Conservation (phyloP, 2,329 filamentous ascomycete genomes). For the Harringtonia lauricola region DNA sequence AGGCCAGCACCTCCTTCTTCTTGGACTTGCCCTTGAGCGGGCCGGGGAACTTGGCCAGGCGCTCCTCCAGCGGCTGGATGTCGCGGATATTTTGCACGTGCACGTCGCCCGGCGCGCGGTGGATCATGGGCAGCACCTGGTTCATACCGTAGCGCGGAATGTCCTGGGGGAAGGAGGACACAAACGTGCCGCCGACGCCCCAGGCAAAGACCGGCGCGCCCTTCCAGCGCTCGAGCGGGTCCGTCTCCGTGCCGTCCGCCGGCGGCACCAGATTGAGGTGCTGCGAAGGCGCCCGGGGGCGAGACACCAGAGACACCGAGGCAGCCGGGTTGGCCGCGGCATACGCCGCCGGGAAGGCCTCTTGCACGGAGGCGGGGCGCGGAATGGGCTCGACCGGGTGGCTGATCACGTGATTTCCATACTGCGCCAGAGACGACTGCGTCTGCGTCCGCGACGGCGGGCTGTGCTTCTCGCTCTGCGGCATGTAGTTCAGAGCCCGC, state of each 20-base stretch:
- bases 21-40: slow-evolving; percentile 82
- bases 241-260: slow-evolving; percentile 55
- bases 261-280: slow-evolving; percentile 48
- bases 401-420: slow-evolving; percentile 22
- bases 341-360: slow-evolving; percentile 4
- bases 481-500: slow-evolving; percentile 39
- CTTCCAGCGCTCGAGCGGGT: slow-evolving; percentile 82
- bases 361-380: slow-evolving; percentile 43
- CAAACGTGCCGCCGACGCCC: slow-evolving; percentile 72
- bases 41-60: slow-evolving; percentile 74
- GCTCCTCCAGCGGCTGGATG: slow-evolving; percentile 58
- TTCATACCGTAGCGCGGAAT: slow-evolving; percentile 76
- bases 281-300: slow-evolving; percentile 41
- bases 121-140: slow-evolving; percentile 62
- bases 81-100: slow-evolving; percentile 68
- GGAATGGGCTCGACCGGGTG: slow-evolving; percentile 30
- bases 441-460: slow-evolving; percentile 51
- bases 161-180: slow-evolving; percentile 81
- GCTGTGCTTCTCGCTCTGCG: slow-evolving; percentile 23
- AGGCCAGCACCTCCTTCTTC: slow-evolving; percentile 83
- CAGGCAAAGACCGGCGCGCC: slow-evolving; percentile 79
- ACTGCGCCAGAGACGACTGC: slow-evolving; percentile 44
- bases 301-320: slow-evolving; percentile 10
- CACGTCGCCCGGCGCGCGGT: slow-evolving; percentile 72
- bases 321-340: no score